These are phyloP conservation scores for Lumnitzera racemosa DNA, from an alignment of 345 rosid species.

Conservation along the genomic window DNA sequence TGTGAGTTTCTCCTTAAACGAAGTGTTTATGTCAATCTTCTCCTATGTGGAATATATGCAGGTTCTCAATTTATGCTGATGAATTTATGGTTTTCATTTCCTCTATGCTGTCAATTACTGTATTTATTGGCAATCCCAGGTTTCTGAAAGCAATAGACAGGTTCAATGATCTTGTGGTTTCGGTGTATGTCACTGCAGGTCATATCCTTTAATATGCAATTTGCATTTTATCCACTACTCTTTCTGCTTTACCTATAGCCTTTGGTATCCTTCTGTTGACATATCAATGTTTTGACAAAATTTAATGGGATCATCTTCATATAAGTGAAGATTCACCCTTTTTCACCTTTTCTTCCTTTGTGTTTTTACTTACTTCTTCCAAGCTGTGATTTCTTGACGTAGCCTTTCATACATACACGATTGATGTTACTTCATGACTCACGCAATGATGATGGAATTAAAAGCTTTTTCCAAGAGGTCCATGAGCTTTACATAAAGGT, in stretches of 20 bases:
- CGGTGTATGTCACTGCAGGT: conserved; percentile 93
- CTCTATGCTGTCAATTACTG: neutral
- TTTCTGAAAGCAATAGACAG: conserved; percentile 86
- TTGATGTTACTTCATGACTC: conserved; percentile 96
- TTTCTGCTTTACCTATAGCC: neutral
- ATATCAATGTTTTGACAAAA: neutral
- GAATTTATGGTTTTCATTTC: conserved; percentile 2
- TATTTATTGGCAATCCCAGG: conserved; percentile 27
- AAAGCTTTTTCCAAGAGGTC: conserved; percentile 89
- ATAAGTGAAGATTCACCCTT: too few species aligned
- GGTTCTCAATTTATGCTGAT: conserved; percentile 1
- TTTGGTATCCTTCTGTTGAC: neutral
- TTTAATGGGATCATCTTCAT: neutral
- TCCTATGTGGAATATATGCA: too few species aligned
- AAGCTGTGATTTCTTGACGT: neutral
- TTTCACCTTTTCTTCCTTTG: too few species aligned
- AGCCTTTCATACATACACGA: conserved; percentile 52
- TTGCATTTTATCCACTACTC: neutral
- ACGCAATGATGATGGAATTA: conserved; percentile 92
- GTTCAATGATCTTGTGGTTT: conserved; percentile 88
- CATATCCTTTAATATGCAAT: conserved; percentile 70
- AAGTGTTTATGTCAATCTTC: too few species aligned
- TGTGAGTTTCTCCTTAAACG: conserved; percentile 33
- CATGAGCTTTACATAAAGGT: conserved; percentile 76
- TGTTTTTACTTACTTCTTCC: too few species aligned